These are phyloP conservation scores for Stramenopiles sp. DNA, from an alignment of 352 stramenopile species.

Conservation along the genomic window DNA sequence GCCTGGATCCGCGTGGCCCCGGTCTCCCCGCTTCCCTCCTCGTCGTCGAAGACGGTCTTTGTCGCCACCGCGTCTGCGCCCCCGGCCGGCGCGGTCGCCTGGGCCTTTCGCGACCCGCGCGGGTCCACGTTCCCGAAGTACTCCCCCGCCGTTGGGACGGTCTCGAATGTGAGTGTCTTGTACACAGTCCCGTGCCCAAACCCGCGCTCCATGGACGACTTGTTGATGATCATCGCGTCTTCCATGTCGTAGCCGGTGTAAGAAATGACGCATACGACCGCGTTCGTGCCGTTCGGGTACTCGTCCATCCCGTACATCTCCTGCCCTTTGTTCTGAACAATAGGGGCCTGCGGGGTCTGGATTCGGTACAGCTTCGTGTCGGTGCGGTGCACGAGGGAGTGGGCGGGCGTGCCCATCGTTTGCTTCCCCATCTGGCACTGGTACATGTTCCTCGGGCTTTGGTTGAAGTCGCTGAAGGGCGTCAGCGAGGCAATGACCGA, in stretches of 20 bases:
- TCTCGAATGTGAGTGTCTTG: slow-evolving; percentile 63
- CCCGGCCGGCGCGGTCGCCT: too few relatives aligned
- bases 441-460: slow-evolving; percentile 99
- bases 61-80: too few relatives aligned
- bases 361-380: slow-evolving; percentile 99
- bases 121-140: neutral
- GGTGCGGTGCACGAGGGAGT: slow-evolving; percentile 79
- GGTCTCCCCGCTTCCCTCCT: too few relatives aligned
- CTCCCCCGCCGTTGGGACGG: neutral
- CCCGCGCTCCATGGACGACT: slow-evolving; percentile 88
- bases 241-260: slow-evolving; percentile 95
- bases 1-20: too few relatives aligned
- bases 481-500: slow-evolving; percentile 94
- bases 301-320: slow-evolving; percentile 93
- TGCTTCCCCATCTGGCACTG: slow-evolving; percentile 99
- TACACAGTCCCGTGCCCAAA: slow-evolving; percentile 95
- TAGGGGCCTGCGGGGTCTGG: slow-evolving; percentile 87
- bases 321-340: slow-evolving; percentile 90
- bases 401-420: slow-evolving; percentile 95
- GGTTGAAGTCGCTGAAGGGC: slow-evolving; percentile 98
- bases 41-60: too few relatives aligned
- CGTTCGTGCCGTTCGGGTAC: slow-evolving; percentile 95
- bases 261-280: slow-evolving; percentile 95
- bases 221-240: slow-evolving; percentile 99
- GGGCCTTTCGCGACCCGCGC: neutral